Evolutionary conservation across 352 stramenopile species (phyloP).

Genomic region (Globisporangium acanthophoron): DNA sequence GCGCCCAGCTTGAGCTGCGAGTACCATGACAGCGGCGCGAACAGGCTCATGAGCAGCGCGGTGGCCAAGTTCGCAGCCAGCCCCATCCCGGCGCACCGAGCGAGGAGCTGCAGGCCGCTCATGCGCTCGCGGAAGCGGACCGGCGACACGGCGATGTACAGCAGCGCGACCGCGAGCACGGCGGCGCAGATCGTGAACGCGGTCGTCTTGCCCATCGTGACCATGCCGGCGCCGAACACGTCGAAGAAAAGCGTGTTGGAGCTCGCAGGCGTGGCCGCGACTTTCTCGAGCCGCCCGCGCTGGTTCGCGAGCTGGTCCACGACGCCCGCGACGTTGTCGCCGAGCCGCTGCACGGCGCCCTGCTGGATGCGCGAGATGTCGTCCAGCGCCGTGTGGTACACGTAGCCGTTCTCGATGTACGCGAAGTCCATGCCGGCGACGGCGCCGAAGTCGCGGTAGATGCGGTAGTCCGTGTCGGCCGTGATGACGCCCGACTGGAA

Average conservation of each 20-base stretch:
- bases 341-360: slow-evolving; percentile 59
- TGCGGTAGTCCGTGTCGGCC: slow-evolving; percentile 67
- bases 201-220: slow-evolving; percentile 46
- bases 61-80: slow-evolving; percentile 32
- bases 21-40: slow-evolving; percentile 68
- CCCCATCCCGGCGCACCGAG: slow-evolving; percentile 26
- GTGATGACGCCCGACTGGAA: slow-evolving; percentile 73
- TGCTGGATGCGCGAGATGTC: slow-evolving; percentile 67
- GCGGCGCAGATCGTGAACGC: slow-evolving; percentile 32
- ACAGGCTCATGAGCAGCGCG: slow-evolving; percentile 47
- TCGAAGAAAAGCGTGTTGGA: slow-evolving; percentile 76
- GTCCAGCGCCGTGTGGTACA: slow-evolving; percentile 72
- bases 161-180: slow-evolving; percentile 29
- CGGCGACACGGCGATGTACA: slow-evolving; percentile 40
- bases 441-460: slow-evolving; percentile 67
- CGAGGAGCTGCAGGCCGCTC: slow-evolving; percentile 32
- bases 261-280: slow-evolving; percentile 50
- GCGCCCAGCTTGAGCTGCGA: slow-evolving; percentile 45
- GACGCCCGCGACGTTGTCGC: slow-evolving; percentile 64
- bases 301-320: slow-evolving; percentile 41
- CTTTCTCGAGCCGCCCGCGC: slow-evolving; percentile 38
- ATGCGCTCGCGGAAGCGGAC: slow-evolving; percentile 35
- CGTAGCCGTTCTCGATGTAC: slow-evolving; percentile 77
- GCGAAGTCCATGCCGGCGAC: slow-evolving; percentile 83
- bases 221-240: slow-evolving; percentile 52